These are phyloP conservation scores for Trametes sanguinea DNA, from an alignment of 768 basidiomycete genomes.

Conservation along the genomic window DNA sequence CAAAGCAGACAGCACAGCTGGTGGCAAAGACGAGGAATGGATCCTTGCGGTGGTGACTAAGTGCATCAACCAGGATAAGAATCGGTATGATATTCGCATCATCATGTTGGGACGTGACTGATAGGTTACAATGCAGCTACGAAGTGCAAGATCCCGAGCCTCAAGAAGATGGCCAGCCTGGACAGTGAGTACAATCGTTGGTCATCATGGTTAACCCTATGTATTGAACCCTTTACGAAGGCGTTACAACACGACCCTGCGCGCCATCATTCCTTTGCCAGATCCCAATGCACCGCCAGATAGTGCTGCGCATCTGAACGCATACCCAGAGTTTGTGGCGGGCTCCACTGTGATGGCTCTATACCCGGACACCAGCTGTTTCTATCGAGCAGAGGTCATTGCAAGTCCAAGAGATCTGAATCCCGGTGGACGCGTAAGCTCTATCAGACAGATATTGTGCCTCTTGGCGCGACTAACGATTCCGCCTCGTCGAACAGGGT, in stretches of 20 bases:
- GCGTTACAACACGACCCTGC: constrained; percentile 68
- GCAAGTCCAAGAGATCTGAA: constrained; percentile 56
- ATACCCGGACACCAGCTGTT: constrained; percentile 91
- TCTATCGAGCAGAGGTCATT: constrained; percentile 85
- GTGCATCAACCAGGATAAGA: constrained; percentile 72
- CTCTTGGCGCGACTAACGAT: not conserved
- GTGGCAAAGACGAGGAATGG: constrained; percentile 57
- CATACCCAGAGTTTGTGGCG: constrained; percentile 70
- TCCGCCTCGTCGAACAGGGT: constrained; percentile 21
- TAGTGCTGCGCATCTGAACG: constrained; percentile 63
- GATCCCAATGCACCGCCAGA: constrained; percentile 62
- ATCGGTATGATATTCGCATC: constrained; percentile 46
- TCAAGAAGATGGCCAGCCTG: constrained; percentile 77
- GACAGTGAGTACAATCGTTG: constrained; percentile 39
- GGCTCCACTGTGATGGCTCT: constrained; percentile 81
- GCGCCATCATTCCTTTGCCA: constrained; percentile 77
- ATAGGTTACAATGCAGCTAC: constrained; percentile 48
- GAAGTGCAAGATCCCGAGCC: constrained; percentile 87
- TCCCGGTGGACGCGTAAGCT: constrained; percentile 41
- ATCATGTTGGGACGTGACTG: not conserved
- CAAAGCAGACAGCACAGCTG: constrained; percentile 57
- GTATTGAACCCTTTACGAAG: constrained; percentile 34
- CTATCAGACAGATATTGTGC: constrained; percentile 32
- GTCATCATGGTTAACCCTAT: not conserved
- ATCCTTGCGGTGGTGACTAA: constrained; percentile 77